phyloP scores from a whole-genome alignment of 140 eudicot genomes.

The Ambrosia hybrid region DNA sequence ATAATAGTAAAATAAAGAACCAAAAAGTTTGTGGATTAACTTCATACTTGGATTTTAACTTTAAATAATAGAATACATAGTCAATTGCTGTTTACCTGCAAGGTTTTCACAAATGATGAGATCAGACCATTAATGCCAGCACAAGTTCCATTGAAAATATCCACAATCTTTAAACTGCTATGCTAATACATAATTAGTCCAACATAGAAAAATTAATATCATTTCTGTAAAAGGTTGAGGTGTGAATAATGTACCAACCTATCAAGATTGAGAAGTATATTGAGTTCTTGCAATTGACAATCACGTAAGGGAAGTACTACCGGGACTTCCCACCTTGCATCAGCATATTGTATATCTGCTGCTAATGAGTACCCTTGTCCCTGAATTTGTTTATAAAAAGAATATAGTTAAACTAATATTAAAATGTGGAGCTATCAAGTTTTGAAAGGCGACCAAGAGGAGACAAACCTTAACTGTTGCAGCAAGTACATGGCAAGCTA shows the following conservation, averaged over 20 bases:
- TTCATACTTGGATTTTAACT: background rate
- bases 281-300: constrained; percentile 81
- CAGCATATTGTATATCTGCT: constrained; percentile 96
- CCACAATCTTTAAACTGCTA: constrained; percentile 76
- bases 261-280: constrained; percentile 72
- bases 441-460: background rate
- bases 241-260: constrained; percentile 47
- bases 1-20: background rate
- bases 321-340: constrained; percentile 91
- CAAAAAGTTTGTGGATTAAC: background rate
- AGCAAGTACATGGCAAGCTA: constrained; percentile 84
- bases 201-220: background rate
- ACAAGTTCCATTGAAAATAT: constrained; percentile 42
- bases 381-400: constrained; percentile 25
- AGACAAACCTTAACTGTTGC: constrained; percentile 87
- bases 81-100: constrained; percentile 61
- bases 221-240: background rate
- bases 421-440: too few species aligned
- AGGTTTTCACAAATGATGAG: constrained; percentile 76
- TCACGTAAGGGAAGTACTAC: constrained; percentile 92
- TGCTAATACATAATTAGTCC: constrained; percentile 37
- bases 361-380: constrained; percentile 98
- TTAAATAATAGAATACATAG: background rate
- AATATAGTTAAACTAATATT: too few species aligned
- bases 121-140: constrained; percentile 80